Conservation (phyloP, 1,139 yeast genomes). For the Ogataea hybrid region DNA sequence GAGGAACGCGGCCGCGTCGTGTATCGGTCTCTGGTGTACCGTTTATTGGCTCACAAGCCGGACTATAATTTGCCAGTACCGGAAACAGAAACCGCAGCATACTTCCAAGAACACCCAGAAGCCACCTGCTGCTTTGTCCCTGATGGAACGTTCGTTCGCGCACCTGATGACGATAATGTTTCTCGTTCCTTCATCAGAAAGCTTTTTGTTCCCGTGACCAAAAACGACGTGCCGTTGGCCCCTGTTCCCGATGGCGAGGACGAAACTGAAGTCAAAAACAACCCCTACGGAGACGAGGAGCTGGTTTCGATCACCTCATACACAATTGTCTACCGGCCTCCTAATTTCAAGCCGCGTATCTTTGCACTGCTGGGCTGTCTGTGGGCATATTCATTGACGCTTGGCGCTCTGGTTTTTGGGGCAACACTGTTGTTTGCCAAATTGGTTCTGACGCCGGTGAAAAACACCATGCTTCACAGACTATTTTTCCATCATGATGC, state of each 20-base stretch:
- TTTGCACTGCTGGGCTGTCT: conserved; percentile 53
- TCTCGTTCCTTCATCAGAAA: conserved; percentile 61
- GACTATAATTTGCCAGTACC: conserved; percentile 62
- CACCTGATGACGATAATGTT: conserved; percentile 78
- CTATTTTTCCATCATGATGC: background rate
- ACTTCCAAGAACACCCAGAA: conserved; percentile 41
- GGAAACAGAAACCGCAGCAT: conserved; percentile 41
- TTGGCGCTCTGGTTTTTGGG: conserved; percentile 36
- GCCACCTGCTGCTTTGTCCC: conserved; percentile 60
- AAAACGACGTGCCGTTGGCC: conserved; percentile 64
- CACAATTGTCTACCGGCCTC: conserved; percentile 84
- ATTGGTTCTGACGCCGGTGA: background rate
- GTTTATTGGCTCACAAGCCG: conserved; percentile 45
- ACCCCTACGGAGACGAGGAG: conserved; percentile 57
- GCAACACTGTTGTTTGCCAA: background rate
- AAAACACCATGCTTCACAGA: too few species aligned
- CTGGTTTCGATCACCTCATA: conserved; percentile 53
- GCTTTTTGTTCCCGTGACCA: conserved; percentile 80
- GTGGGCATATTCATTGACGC: conserved; percentile 67
- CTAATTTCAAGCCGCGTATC: conserved; percentile 62
- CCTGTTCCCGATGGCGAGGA: conserved; percentile 34
- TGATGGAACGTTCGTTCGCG: conserved; percentile 80
- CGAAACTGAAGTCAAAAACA: conserved; percentile 36
- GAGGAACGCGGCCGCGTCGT: conserved; percentile 72
- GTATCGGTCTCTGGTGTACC: conserved; percentile 48